Evolutionary conservation across 768 basidiomycete species (phyloP).

Genomic region (Suillus weaverae): DNA sequence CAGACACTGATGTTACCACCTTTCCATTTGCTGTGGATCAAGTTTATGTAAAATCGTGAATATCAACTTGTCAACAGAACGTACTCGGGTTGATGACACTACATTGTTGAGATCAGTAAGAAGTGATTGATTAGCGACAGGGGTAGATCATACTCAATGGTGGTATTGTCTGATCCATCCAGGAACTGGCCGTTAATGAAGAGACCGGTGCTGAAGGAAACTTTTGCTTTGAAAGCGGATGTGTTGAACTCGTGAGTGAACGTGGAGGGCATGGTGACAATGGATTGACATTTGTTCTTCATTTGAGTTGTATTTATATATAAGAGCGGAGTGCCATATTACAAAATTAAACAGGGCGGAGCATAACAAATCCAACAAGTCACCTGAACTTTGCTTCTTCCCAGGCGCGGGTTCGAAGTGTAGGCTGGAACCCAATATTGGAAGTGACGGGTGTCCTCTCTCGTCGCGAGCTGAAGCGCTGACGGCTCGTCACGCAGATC

Average conservation of each 20-base stretch:
- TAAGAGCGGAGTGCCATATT: slow-evolving; percentile 14
- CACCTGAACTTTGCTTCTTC: not conserved
- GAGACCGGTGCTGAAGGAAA: slow-evolving; percentile 59
- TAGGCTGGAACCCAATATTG: too few species aligned
- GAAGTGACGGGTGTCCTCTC: too few species aligned
- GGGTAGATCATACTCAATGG: slow-evolving; percentile 62
- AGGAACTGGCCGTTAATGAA: slow-evolving; percentile 73
- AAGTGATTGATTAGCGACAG: not conserved
- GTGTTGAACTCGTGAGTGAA: slow-evolving; percentile 55
- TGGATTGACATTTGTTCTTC: not conserved
- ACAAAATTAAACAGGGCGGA: not conserved
- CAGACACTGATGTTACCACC: slow-evolving; percentile 53
- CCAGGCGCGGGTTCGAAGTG: too few species aligned
- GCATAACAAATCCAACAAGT: not conserved
- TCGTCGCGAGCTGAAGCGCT: too few species aligned
- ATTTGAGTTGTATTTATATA: slow-evolving; percentile 17
- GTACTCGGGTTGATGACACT: slow-evolving; percentile 61
- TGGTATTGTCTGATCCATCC: slow-evolving; percentile 52
- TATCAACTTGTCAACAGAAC: slow-evolving; percentile 12
- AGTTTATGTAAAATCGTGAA: slow-evolving; percentile 12
- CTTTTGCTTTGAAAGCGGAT: slow-evolving; percentile 56
- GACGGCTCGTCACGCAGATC: too few species aligned
- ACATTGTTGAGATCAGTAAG: not conserved
- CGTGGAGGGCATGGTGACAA: slow-evolving; percentile 38
- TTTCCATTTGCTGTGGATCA: slow-evolving; percentile 58